These are phyloP conservation scores for Rugonectria rugulosa DNA, from an alignment of 2,329 filamentous ascomycete species.

Conservation along the genomic window DNA sequence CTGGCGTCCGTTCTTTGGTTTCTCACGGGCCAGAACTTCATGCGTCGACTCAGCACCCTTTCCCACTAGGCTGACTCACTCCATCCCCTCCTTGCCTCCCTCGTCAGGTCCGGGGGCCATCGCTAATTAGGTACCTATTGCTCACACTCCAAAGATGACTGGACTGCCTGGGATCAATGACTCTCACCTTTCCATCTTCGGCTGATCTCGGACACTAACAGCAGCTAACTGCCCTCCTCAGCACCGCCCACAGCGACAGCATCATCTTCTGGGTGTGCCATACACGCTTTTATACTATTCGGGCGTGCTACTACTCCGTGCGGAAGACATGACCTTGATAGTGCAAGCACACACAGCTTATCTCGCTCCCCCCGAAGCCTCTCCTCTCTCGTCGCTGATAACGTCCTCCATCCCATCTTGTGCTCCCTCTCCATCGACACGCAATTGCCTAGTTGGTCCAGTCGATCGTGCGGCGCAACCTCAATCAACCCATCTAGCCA, in stretches of 20 bases:
- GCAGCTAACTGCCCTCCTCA: background rate
- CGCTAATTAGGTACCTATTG: background rate
- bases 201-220: slow-evolving; percentile 13
- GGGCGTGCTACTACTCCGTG: too few relatives aligned
- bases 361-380: background rate
- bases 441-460: slow-evolving; percentile 1
- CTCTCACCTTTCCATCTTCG: background rate
- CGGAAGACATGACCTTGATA: too few relatives aligned
- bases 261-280: too few relatives aligned
- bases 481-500: slow-evolving; percentile 3
- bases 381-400: slow-evolving; percentile 7
- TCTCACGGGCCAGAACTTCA: slow-evolving; percentile 1
- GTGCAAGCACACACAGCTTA: slow-evolving; percentile 5
- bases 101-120: too few relatives aligned
- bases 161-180: background rate
- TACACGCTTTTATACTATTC: too few relatives aligned
- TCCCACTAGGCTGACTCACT: background rate
- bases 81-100: too few relatives aligned
- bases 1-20: slow-evolving; percentile 5
- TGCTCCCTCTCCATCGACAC: background rate
- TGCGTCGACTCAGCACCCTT: slow-evolving; percentile 2
- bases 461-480: slow-evolving; percentile 10
- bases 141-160: background rate
- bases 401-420: background rate
- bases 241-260: too few relatives aligned